Conservation (phyloP, 2,329 filamentous ascomycete species). For the Aspergillus proliferans region DNA sequence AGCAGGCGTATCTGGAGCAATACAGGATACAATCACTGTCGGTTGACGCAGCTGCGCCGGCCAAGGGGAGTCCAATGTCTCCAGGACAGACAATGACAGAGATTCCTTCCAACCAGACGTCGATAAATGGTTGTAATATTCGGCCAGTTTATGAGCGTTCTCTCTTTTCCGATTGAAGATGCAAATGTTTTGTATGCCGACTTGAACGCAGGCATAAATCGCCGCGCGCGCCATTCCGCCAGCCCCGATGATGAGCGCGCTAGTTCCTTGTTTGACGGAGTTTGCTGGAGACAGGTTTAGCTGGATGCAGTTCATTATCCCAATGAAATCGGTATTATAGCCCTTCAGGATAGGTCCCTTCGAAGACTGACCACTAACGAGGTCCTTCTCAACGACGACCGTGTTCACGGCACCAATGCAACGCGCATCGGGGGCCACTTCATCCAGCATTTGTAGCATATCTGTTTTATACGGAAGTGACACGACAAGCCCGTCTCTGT, state of each 20-base stretch:
- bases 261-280: constrained; percentile 12
- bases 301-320: constrained; percentile 20
- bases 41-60: constrained; percentile 12
- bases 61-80: constrained; percentile 11
- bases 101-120: constrained; percentile 3
- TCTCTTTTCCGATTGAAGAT: constrained; percentile 20
- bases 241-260: constrained; percentile 21
- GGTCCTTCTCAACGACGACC: constrained; percentile 8
- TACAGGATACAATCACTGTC: constrained; percentile 17
- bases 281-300: constrained; percentile 21
- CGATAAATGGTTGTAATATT: constrained; percentile 13
- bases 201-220: constrained; percentile 18
- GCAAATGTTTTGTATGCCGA: constrained; percentile 20
- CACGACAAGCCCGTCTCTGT: constrained; percentile 14
- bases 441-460: constrained; percentile 14
- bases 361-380: not conserved
- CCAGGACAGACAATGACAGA: constrained; percentile 7
- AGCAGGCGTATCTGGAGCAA: constrained; percentile 9
- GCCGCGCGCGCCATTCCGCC: constrained; percentile 24
- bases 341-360: constrained; percentile 11
- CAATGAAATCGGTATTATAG: constrained; percentile 26
- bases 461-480: constrained; percentile 22
- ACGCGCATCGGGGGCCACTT: constrained; percentile 15
- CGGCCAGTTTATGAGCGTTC: constrained; percentile 13
- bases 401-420: constrained; percentile 26